Evolutionary conservation across 2,329 filamentous ascomycete species (phyloP).

Genomic region (Arthroderma uncinatum): DNA sequence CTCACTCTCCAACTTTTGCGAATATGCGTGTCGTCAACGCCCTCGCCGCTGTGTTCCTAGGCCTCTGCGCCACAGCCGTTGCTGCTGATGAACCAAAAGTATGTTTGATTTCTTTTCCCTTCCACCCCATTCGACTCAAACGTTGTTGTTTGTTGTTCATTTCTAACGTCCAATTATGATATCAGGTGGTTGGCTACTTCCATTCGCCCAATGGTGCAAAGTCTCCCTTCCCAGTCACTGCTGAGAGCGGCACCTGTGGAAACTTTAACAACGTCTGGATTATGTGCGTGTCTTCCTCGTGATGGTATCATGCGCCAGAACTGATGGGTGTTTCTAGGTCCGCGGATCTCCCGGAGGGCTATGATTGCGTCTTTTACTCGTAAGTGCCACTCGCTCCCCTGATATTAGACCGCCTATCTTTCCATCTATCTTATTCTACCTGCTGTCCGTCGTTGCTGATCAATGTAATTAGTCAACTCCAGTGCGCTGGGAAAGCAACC

Average conservation of each 20-base stretch:
- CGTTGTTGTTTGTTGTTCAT: no score
- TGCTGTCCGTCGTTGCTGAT: neutral
- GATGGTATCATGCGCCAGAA: neutral
- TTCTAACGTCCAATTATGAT: neutral
- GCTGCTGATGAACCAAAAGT: neutral
- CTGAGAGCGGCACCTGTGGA: neutral
- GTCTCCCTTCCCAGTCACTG: neutral
- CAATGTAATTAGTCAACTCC: neutral
- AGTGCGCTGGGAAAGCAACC: neutral
- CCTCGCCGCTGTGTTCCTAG: neutral
- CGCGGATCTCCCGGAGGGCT: neutral
- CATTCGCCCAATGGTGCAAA: neutral
- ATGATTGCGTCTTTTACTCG: neutral
- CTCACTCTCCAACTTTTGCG: neutral
- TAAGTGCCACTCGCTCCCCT: neutral
- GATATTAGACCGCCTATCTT: no score
- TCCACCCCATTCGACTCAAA: no score
- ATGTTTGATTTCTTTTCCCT: neutral
- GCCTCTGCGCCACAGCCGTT: constrained; percentile 1
- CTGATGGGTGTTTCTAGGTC: neutral
- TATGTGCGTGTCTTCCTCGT: neutral
- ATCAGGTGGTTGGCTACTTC: neutral
- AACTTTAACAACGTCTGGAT: neutral
- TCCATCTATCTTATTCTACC: neutral
- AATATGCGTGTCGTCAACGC: neutral